phyloP scores from a whole-genome alignment of 495 filamentous ascomycete genomes.

The Talaromyces ruber region DNA sequence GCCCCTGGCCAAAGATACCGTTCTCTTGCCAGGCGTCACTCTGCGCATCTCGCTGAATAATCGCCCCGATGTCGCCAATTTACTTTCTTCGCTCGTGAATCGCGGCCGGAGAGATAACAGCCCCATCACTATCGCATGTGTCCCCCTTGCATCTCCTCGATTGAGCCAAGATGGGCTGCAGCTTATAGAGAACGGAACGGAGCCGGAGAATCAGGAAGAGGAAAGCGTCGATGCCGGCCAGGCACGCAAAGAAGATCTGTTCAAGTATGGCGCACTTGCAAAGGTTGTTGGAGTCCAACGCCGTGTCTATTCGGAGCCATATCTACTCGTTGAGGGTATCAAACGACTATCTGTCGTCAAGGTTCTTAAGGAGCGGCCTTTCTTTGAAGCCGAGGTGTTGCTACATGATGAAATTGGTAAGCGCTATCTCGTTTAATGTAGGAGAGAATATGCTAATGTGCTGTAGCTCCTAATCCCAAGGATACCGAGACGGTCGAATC shows the following conservation, averaged over 20 bases:
- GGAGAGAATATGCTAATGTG: background rate
- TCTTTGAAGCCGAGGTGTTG: conserved; percentile 70
- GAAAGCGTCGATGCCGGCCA: conserved; percentile 46
- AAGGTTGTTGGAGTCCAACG: conserved; percentile 81
- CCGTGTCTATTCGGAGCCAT: conserved; percentile 65
- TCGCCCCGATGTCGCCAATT: conserved; percentile 72
- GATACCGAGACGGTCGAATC: conserved; percentile 54
- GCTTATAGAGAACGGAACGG: conserved; percentile 47
- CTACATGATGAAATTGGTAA: conserved; percentile 54
- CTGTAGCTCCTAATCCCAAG: conserved; percentile 31
- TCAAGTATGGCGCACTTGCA: conserved; percentile 65
- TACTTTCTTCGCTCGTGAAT: conserved; percentile 69
- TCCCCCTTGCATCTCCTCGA: conserved; percentile 66
- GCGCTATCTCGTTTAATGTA: background rate
- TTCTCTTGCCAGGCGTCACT: conserved; percentile 74
- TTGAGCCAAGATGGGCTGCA: conserved; percentile 62
- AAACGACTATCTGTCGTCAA: conserved; percentile 68
- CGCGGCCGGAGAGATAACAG: conserved; percentile 55
- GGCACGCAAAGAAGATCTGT: conserved; percentile 63
- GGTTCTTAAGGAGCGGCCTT: conserved; percentile 69
- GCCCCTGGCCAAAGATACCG: conserved; percentile 60
- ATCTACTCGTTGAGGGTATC: conserved; percentile 77
- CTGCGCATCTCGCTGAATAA: conserved; percentile 67
- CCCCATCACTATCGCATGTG: conserved; percentile 67
- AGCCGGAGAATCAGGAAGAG: conserved; percentile 27